Conservation (phyloP, 345 rosid species). For the Camelina sativa region DNA sequence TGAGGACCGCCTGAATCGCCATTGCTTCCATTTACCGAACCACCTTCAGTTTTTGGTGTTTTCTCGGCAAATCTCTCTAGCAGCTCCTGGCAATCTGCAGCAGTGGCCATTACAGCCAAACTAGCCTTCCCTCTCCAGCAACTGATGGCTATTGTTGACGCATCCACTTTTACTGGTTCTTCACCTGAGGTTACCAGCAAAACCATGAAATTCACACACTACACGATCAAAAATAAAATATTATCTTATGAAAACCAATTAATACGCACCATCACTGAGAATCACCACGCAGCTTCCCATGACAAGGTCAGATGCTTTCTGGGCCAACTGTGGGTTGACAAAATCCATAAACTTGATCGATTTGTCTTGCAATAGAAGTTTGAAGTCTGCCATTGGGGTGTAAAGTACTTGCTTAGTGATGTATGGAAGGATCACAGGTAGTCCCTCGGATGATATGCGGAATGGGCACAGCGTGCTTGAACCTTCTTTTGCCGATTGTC, state of each 20-base stretch:
- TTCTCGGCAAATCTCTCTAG: constrained; percentile 65
- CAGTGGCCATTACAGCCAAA: constrained; percentile 85
- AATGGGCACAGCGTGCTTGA: constrained; percentile 69
- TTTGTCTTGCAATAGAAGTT: constrained; percentile 83
- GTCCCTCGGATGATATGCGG: constrained; percentile 95
- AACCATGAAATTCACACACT: not conserved
- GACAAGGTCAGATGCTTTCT: constrained; percentile 72
- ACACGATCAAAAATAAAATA: constrained; percentile 3
- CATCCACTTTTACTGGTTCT: constrained; percentile 51
- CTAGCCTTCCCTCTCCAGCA: constrained; percentile 92
- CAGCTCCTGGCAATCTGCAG: constrained; percentile 82
- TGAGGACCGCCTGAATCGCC: constrained; percentile 35
- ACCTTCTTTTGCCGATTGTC: constrained; percentile 88
- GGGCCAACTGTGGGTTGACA: constrained; percentile 65
- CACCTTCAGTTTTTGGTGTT: constrained; percentile 43
- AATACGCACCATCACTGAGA: constrained; percentile 58
- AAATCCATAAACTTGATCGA: constrained; percentile 77
- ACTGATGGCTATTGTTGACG: constrained; percentile 77
- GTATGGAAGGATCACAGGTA: constrained; percentile 90
- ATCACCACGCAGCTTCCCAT: constrained; percentile 87
- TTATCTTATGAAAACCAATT: constrained; percentile 4
- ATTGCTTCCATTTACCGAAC: constrained; percentile 18
- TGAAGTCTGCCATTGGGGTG: constrained; percentile 70
- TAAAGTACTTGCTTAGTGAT: constrained; percentile 78
- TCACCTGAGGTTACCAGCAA: constrained; percentile 39